Evolutionary conservation across 345 rosid species (phyloP).

Genomic region (Populus tremula): DNA sequence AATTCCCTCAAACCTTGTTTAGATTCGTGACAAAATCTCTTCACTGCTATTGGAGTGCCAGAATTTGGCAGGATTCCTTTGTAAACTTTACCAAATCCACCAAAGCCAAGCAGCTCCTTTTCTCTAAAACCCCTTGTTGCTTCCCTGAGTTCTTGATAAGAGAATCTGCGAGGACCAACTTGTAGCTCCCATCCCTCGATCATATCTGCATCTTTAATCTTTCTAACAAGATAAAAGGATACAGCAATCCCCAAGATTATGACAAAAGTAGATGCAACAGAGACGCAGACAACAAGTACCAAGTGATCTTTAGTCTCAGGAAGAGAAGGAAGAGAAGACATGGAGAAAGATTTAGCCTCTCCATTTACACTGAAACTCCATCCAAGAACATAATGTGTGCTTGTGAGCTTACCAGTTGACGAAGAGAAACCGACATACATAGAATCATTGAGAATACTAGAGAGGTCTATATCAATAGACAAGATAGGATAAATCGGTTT

Average conservation of each 20-base stretch:
- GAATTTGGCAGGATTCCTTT: slow-evolving; percentile 51
- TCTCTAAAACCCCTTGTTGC: not conserved
- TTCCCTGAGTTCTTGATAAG: not conserved
- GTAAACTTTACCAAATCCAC: slow-evolving; percentile 77
- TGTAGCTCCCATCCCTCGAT: slow-evolving; percentile 8
- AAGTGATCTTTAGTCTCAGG: slow-evolving; percentile 32
- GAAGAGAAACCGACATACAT: slow-evolving; percentile 91
- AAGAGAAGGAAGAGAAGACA: slow-evolving; percentile 63
- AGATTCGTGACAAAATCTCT: slow-evolving; percentile 65
- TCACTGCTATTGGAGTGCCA: slow-evolving; percentile 55
- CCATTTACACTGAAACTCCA: slow-evolving; percentile 82
- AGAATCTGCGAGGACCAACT: slow-evolving; percentile 4
- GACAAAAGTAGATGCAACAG: slow-evolving; percentile 36
- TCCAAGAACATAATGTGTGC: slow-evolving; percentile 73
- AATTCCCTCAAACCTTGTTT: slow-evolving; percentile 74
- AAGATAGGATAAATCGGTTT: slow-evolving; percentile 62
- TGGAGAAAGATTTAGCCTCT: slow-evolving; percentile 52
- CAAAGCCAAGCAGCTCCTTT: slow-evolving; percentile 21
- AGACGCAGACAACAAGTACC: slow-evolving; percentile 37
- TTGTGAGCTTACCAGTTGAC: slow-evolving; percentile 77
- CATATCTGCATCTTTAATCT: slow-evolving; percentile 26
- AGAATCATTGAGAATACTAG: slow-evolving; percentile 44
- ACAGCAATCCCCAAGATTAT: slow-evolving; percentile 25
- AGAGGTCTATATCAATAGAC: slow-evolving; percentile 60
- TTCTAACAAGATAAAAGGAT: slow-evolving; percentile 42